phyloP scores from a whole-genome alignment of 2,329 filamentous ascomycete genomes.

The Pseudophaeomoniella oleicola region DNA sequence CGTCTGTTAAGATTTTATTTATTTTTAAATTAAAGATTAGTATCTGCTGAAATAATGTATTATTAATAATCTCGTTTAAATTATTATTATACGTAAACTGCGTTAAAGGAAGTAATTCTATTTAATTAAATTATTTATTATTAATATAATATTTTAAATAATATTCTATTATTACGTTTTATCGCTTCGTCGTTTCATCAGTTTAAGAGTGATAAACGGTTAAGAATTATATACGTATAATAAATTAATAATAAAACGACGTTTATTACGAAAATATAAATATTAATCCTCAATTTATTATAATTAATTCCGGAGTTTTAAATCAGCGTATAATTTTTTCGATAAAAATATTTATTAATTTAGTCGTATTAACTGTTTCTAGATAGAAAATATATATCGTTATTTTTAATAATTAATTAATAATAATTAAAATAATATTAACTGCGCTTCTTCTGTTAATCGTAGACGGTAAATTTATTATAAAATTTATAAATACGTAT shows the following conservation, averaged over 20 bases:
- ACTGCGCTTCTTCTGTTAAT: too few relatives aligned
- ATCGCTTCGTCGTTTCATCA: background rate
- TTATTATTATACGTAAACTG: too few relatives aligned
- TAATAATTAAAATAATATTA: constrained; percentile 3
- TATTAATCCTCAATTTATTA: too few relatives aligned
- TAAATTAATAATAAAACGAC: background rate
- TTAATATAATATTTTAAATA: constrained; percentile 5
- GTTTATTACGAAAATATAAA: constrained; percentile 4
- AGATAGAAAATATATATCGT: constrained; percentile 3
- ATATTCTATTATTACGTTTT: constrained; percentile 1
- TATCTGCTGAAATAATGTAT: constrained; percentile 5
- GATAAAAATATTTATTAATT: too few relatives aligned
- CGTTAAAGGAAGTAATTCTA: too few relatives aligned
- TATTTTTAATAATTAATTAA: constrained; percentile 2
- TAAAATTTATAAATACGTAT: constrained; percentile 3
- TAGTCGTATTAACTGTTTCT: background rate
- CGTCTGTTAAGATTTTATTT: constrained; percentile 1
- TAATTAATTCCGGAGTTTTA: too few relatives aligned
- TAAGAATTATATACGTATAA: constrained; percentile 2
- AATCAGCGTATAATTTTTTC: too few relatives aligned
- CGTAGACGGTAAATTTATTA: too few relatives aligned
- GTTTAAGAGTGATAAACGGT: background rate
- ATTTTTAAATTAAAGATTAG: constrained; percentile 2
- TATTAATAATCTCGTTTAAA: too few relatives aligned
- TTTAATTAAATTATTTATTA: background rate